These are phyloP conservation scores for Pythium oligandrum DNA, from an alignment of 352 stramenopile genomes.

Conservation along the genomic window DNA sequence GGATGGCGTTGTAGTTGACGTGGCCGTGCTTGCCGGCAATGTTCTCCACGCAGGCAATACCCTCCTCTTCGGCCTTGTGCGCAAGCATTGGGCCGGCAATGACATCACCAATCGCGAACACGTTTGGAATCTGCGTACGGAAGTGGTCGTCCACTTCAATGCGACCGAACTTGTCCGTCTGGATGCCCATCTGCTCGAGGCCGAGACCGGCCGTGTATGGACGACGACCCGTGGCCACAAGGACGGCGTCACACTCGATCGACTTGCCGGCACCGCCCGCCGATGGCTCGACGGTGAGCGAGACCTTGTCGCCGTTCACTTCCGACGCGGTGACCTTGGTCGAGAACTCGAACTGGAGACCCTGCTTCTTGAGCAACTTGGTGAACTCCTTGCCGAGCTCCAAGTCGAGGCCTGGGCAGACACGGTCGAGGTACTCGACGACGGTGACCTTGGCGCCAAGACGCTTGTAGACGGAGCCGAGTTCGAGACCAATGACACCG, in stretches of 20 bases:
- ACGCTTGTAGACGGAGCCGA: constrained; percentile 97
- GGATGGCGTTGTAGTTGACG: constrained; percentile 99
- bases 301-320: constrained; percentile 91
- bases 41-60: constrained; percentile 96
- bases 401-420: constrained; percentile 91
- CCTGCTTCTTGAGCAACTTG: constrained; percentile 98
- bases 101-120: constrained; percentile 98
- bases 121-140: constrained; percentile 88
- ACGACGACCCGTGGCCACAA: constrained; percentile 89
- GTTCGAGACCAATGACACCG: constrained; percentile 98
- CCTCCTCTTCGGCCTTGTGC: constrained; percentile 99
- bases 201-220: constrained; percentile 95
- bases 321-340: constrained; percentile 96
- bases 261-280: constrained; percentile 44
- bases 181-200: constrained; percentile 96
- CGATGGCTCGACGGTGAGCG: constrained; percentile 92
- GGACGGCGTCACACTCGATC: constrained; percentile 77
- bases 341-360: constrained; percentile 96
- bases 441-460: constrained; percentile 95
- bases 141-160: constrained; percentile 98
- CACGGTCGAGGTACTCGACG: constrained; percentile 97
- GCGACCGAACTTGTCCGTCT: constrained; percentile 95
- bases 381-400: constrained; percentile 97
- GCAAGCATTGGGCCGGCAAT: constrained; percentile 99
- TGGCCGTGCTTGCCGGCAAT: constrained; percentile 97